Conservation (phyloP, 805 yeast genomes). For the Ogataea wickerhamii region DNA sequence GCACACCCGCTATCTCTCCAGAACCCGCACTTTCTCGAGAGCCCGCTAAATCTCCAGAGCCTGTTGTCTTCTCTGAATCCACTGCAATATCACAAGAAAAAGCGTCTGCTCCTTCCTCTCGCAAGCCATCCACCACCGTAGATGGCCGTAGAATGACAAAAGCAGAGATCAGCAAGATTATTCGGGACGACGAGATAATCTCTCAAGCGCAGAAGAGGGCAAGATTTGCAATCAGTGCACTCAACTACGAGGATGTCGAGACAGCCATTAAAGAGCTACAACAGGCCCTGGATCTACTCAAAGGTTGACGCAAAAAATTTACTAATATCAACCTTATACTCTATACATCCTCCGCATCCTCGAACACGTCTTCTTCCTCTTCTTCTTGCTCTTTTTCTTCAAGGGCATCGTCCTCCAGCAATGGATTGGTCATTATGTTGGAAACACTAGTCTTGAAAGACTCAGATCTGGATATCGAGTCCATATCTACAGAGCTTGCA, state of each 20-base stretch:
- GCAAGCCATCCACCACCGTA: conserved; percentile 5
- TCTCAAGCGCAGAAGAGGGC: conserved; percentile 64
- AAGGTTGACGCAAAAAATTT: conserved; percentile 11
- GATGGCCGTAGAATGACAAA: conserved; percentile 19
- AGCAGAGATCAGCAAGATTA: conserved; percentile 45
- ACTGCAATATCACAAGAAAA: conserved; percentile 1
- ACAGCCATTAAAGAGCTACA: conserved; percentile 65
- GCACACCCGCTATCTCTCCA: conserved; percentile 22
- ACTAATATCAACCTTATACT: neutral
- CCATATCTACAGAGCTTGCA: conserved; percentile 20
- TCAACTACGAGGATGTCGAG: conserved; percentile 68
- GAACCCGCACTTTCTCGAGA: neutral
- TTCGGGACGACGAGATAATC: conserved; percentile 54
- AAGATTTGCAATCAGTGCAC: conserved; percentile 73
- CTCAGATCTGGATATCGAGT: conserved; percentile 20
- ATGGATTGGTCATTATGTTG: conserved; percentile 12
- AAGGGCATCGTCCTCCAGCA: conserved; percentile 13
- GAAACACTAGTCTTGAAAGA: conserved; percentile 21
- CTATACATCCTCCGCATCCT: conserved; percentile 22
- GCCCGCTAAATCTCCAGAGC: neutral
- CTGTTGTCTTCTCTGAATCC: neutral
- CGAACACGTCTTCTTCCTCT: conserved; percentile 16
- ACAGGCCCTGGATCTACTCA: conserved; percentile 48
- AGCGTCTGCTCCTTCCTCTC: conserved; percentile 8
- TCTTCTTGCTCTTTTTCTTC: conserved; percentile 4